Conservation (phyloP, 208 protist genomes). For the Endotrypanum monterogeii region DNA sequence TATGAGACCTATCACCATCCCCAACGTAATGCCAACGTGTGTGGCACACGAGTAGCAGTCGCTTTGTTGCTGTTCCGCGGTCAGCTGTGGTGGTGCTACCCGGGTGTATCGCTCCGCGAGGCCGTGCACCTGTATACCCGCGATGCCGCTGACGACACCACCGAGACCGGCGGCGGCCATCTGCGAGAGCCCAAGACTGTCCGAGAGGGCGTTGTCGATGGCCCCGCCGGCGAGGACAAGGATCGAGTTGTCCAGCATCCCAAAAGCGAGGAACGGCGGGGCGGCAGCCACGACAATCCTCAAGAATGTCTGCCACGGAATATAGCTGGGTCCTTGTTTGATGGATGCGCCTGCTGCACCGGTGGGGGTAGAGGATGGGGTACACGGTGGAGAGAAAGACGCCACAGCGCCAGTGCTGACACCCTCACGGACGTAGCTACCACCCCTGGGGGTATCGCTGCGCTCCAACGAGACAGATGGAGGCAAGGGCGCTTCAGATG, state of each 20-base stretch:
- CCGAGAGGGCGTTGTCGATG: slow-evolving; percentile 73
- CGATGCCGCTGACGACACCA: slow-evolving; percentile 78
- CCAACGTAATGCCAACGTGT: slow-evolving; percentile 65
- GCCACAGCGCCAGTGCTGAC: neutral
- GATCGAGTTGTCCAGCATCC: slow-evolving; percentile 82
- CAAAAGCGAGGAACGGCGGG: slow-evolving; percentile 87
- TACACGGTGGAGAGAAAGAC: neutral
- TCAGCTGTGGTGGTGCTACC: slow-evolving; percentile 54
- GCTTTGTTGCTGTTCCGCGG: slow-evolving; percentile 50
- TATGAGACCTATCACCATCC: slow-evolving; percentile 78
- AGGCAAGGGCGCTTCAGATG: neutral
- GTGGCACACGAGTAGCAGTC: slow-evolving; percentile 38
- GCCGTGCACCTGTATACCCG: slow-evolving; percentile 89
- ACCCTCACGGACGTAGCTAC: neutral
- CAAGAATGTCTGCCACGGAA: slow-evolving; percentile 52
- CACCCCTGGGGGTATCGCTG: neutral
- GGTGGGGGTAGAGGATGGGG: neutral
- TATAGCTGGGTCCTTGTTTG: slow-evolving; percentile 17
- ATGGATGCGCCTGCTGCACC: neutral
- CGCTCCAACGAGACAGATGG: neutral
- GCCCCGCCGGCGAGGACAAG: slow-evolving; percentile 78
- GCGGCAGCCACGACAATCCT: slow-evolving; percentile 51
- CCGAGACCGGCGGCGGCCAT: slow-evolving; percentile 85
- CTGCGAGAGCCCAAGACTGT: slow-evolving; percentile 57
- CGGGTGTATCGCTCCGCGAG: slow-evolving; percentile 77